Base-by-base conservation (phyloP, 768 basidiomycete genomes). In the Boletus rubescentipes region DNA sequence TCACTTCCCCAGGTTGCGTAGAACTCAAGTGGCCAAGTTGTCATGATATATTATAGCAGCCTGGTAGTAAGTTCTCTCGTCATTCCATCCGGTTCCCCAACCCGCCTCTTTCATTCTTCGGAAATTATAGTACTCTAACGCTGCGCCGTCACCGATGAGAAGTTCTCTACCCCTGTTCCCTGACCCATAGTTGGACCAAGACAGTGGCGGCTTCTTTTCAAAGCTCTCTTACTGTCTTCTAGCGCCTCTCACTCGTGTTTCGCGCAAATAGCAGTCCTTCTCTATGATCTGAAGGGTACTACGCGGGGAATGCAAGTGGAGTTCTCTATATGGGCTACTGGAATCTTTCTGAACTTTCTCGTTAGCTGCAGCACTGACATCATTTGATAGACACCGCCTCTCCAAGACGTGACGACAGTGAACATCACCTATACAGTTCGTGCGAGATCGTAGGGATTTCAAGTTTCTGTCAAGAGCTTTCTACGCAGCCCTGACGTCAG, bases 401-500 rank as follows among this genome's bases (percentile, higher is more conserved):
- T 46, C 39, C 29, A 20, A 31, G 42, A 34, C 46, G 32, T 53
- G 56, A 63, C 18, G 57, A 58, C 30, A 52, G 45, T 30, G 43
- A 53, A 37, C 29, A 29, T 32, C 18, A 41, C 20, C 23, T n/a
- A n/a, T n/a, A 21, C 31, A 39, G 43, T 54, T 48, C 50, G n/a
- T 48, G 49, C 46, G 29, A 38, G 37, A 57, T 54, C 46, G 14
- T 53, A 37, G 41, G 36, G 18, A 34, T 58, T 54, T n/a, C n/a
- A n/a, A n/a, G n/a, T n/a, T 53, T 58, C 47, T 46, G 51, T 53
- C 46, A 18, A 53, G 55, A 38, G 60, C 54, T 53, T 54, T 65
- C 54, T 37, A 36, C 63, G 57, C 61, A 60, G 60, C 29, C n/a
- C 53, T 67, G 65, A 66, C 65, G 65, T 66, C 66, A 66, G 47